These are phyloP conservation scores for Saccharum officinarum DNA, from an alignment of 176 grass and related monocot species.

Conservation along the genomic window DNA sequence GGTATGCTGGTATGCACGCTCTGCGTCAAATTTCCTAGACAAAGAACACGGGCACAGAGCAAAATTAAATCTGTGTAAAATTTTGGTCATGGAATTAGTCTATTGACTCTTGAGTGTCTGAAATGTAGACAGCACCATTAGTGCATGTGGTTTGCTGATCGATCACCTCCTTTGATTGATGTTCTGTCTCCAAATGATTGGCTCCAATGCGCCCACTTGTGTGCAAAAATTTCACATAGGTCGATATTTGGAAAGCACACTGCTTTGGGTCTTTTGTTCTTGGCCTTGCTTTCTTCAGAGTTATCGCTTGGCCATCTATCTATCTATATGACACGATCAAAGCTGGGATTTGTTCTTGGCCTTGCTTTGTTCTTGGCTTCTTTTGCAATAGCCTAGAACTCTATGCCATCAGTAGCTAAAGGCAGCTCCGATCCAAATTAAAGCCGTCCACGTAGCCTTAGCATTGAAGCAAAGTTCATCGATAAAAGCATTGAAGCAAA, in stretches of 20 bases:
- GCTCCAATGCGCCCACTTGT: conserved; percentile 2
- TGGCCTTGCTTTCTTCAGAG: conserved; percentile 25
- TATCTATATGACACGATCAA: not conserved
- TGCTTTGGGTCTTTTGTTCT: conserved; percentile 15
- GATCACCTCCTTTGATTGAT: not conserved
- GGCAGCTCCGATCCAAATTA: not conserved
- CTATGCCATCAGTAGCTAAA: conserved; percentile 21
- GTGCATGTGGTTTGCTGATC: not conserved
- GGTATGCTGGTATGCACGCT: not conserved
- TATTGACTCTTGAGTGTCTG: not conserved
- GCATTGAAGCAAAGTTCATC: conserved; percentile 43
- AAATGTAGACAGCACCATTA: conserved; percentile 17
- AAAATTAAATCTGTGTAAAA: not conserved
- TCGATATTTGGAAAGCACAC: conserved; percentile 5
- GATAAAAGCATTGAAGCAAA: conserved; percentile 26
- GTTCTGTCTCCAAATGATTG: conserved; percentile 14
- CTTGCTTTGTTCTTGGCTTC: not conserved
- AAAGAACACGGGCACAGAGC: not conserved
- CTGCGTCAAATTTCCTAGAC: too few relatives aligned
- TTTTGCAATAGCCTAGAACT: conserved; percentile 21
- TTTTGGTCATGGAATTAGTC: not conserved
- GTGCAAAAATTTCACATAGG: not conserved
- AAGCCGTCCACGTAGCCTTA: conserved; percentile 39
- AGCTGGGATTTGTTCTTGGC: not conserved
- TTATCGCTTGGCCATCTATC: conserved; percentile 20